Percentiles rank a stretch among this genome's conserved stretches.
Conservation (phyloP, 192 early-diverging fungal genomes). For the Chytriomyces sp. region DNA sequence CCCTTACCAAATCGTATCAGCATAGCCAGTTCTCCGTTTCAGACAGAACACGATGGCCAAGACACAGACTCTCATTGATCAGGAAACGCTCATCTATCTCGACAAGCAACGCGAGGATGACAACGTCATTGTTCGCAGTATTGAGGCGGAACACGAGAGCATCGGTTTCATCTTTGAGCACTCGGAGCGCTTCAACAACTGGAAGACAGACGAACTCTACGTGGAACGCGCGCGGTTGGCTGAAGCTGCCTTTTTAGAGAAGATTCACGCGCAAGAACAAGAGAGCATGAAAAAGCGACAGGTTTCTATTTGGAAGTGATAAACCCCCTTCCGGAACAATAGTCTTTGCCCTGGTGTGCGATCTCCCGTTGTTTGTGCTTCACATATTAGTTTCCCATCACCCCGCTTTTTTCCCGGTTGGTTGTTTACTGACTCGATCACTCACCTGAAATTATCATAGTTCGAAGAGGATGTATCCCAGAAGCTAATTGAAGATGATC, state of each 20-base stretch:
- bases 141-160: conserved; percentile 25
- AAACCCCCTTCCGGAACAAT: not conserved
- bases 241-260: conserved; percentile 29
- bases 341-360: not conserved
- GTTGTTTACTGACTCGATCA: not conserved
- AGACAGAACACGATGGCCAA: not conserved
- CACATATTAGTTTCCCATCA: not conserved
- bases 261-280: conserved; percentile 35
- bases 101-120: conserved; percentile 6
- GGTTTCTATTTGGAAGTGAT: not conserved
- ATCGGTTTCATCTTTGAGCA: conserved; percentile 36
- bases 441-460: not conserved
- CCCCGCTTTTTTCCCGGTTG: not conserved
- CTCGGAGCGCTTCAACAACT: conserved; percentile 36
- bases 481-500: conserved; percentile 28
- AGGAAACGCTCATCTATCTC: conserved; percentile 30
- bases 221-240: conserved; percentile 20
- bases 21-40: too few species aligned
- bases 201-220: conserved; percentile 37
- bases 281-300: conserved; percentile 30
- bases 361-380: not conserved
- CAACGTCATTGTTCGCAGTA: conserved; percentile 7
- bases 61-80: conserved; percentile 24
- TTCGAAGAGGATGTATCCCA: conserved; percentile 22
- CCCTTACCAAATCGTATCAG: too few species aligned